Evolutionary conservation across 495 filamentous ascomycete species (phyloP).

Genomic region (Penicillium pancosmium): DNA sequence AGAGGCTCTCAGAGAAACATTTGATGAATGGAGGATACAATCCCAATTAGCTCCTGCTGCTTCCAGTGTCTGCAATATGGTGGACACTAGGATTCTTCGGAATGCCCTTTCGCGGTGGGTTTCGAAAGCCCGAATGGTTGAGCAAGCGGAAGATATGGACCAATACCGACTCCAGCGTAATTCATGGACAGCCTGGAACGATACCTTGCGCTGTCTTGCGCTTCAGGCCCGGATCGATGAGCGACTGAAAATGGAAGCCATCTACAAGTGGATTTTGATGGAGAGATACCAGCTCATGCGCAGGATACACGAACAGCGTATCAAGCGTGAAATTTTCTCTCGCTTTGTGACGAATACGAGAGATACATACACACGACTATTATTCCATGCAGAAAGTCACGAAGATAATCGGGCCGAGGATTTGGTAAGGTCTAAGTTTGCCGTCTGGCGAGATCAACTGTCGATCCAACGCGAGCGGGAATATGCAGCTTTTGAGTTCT

Average conservation of each 20-base stretch:
- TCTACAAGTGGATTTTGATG: slow-evolving; percentile 67
- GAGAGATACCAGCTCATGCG: slow-evolving; percentile 56
- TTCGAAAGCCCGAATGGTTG: slow-evolving; percentile 46
- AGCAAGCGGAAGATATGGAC: slow-evolving; percentile 59
- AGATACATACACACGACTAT: slow-evolving; percentile 39
- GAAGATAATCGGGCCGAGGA: slow-evolving; percentile 37
- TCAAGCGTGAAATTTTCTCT: slow-evolving; percentile 48
- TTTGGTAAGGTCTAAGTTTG: slow-evolving; percentile 41
- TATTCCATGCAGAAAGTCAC: slow-evolving; percentile 40
- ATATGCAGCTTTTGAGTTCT: slow-evolving; percentile 55
- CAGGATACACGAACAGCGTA: slow-evolving; percentile 54
- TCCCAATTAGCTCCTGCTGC: slow-evolving; percentile 52
- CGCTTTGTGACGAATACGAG: slow-evolving; percentile 46
- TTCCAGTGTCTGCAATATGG: slow-evolving; percentile 46
- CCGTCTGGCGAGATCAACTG: slow-evolving; percentile 47
- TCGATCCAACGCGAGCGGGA: slow-evolving; percentile 47
- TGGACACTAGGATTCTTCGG: slow-evolving; percentile 51
- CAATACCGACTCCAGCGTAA: slow-evolving; percentile 56
- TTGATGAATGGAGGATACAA: slow-evolving; percentile 45
- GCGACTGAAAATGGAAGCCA: slow-evolving; percentile 56
- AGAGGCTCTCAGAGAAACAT: slow-evolving; percentile 31
- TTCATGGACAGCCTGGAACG: slow-evolving; percentile 68
- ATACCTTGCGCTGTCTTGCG: slow-evolving; percentile 59
- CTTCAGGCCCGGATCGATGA: slow-evolving; percentile 59
- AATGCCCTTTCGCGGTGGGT: slow-evolving; percentile 57